Base-by-base conservation (phyloP, 768 basidiomycete species). In the Tylopilus balloui region DNA sequence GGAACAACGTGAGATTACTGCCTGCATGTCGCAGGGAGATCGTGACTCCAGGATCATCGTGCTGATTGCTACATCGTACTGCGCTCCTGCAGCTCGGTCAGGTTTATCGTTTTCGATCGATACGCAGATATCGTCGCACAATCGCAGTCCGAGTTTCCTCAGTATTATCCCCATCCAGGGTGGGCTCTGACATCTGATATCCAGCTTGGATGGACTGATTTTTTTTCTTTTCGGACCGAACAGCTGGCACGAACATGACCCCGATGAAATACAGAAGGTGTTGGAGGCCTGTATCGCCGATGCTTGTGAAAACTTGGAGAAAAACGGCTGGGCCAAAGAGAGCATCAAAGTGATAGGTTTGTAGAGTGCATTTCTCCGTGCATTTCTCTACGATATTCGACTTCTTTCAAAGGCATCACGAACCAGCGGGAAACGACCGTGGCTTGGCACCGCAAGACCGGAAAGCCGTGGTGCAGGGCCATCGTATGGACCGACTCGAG, bases 401-500 rank as follows among this genome's bases (percentile, higher is more conserved):
- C 24, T 21, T 36, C 21, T 39, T 52, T 49, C 14, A 41, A 51
- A 86, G 88, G 94, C 21, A 90, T 98, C 70, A 97, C 95, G 35
- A 99, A 97, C 65, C 95, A 98, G 70, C 84, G 96, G 47, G 96
- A 98, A 69, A 98, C 96, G 1, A 83, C 93, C 3, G 83, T 98
- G 25, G 88, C 83, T 15, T 98, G 96, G 96, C 89, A 88, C 63
- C 80, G 86, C 52, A 78, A 75, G 62, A 94, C 93, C 0, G 96
- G 96, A 36, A 86, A 88, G 67, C 87, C 93, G 0, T 68, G 96
- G 5, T 90, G 89, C 70, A 81, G 76, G 45, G 90, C 92, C 20
- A 88, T 99, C 59, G 96, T 97, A 11, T 99, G 96, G 96, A 85
- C 88, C 52, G 96, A 99, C 66, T 84, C 84, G n/a, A 82, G 96